These are phyloP conservation scores for Typha latifolia DNA, from an alignment of 176 grass and related monocot species.

Conservation along the genomic window DNA sequence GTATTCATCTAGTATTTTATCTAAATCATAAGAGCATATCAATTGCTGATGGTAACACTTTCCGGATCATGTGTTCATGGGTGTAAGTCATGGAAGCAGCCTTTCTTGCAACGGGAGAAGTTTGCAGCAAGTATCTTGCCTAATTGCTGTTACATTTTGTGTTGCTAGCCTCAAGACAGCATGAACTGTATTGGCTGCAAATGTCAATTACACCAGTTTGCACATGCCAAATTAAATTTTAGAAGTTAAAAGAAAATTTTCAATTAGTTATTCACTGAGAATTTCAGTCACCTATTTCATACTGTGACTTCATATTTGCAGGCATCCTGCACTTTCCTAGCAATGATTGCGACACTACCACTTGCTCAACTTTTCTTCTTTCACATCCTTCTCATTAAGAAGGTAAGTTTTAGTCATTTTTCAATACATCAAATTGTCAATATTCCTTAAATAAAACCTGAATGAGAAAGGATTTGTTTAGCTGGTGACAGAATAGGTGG, in stretches of 20 bases:
- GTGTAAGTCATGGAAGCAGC: too few relatives aligned
- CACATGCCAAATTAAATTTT: neutral
- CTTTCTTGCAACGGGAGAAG: too few relatives aligned
- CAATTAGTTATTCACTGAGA: neutral
- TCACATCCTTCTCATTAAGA: conserved; percentile 95
- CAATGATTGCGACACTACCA: conserved; percentile 86
- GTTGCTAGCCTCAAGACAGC: too few relatives aligned
- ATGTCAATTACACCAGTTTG: neutral
- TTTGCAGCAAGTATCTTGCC: too few relatives aligned
- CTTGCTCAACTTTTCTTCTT: conserved; percentile 92
- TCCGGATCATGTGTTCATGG: too few relatives aligned
- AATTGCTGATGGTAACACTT: too few relatives aligned
- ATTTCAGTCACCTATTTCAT: conserved; percentile 1
- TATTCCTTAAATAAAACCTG: neutral
- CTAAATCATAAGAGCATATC: neutral
- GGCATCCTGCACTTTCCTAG: conserved; percentile 79
- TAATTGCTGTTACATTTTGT: too few relatives aligned
- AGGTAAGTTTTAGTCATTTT: conserved; percentile 37
- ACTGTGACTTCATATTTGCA: conserved; percentile 29
- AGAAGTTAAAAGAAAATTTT: neutral
- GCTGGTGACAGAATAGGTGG: neutral
- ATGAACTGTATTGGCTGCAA: too few relatives aligned
- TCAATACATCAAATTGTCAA: conserved; percentile 1
- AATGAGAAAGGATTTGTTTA: too few relatives aligned
- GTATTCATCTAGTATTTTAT: neutral